Conservation (phyloP, 495 filamentous ascomycete species). For the Podospora australis region DNA sequence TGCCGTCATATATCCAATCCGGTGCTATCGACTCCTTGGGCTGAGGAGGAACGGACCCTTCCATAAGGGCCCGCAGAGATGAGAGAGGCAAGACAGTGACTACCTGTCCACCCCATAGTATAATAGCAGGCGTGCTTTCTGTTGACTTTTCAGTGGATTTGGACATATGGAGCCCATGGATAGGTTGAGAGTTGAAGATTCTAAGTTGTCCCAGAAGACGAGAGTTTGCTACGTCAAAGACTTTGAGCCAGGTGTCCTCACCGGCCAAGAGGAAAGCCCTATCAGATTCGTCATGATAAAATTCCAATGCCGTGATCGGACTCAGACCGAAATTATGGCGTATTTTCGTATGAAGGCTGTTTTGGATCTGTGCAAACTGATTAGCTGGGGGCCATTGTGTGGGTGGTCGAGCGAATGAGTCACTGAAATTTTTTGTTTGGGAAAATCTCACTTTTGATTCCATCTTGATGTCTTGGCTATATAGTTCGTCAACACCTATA, state of each 20-base stretch:
- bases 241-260: conserved; percentile 65
- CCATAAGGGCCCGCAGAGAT: conserved; percentile 18
- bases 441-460: too few species aligned
- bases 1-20: conserved; percentile 84
- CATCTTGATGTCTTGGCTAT: too few species aligned
- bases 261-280: conserved; percentile 55
- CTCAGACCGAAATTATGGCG: conserved; percentile 34
- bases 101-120: conserved; percentile 54
- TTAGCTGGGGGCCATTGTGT: too few species aligned
- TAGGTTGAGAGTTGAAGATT: conserved; percentile 56
- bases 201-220: conserved; percentile 32
- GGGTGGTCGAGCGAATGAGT: too few species aligned
- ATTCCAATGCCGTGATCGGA: conserved; percentile 55
- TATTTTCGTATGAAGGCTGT: conserved; percentile 14
- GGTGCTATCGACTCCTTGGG: conserved; percentile 32
- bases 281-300: conserved; percentile 27
- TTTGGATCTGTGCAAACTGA: too few species aligned
- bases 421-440: too few species aligned
- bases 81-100: conserved; percentile 22
- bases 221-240: conserved; percentile 43
- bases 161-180: conserved; percentile 59
- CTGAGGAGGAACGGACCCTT: neutral
- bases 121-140: conserved; percentile 15
- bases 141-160: neutral
- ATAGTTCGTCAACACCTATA: too few species aligned